phyloP scores from a whole-genome alignment of 352 stramenopile genomes.

The Phytophthora syringae region DNA sequence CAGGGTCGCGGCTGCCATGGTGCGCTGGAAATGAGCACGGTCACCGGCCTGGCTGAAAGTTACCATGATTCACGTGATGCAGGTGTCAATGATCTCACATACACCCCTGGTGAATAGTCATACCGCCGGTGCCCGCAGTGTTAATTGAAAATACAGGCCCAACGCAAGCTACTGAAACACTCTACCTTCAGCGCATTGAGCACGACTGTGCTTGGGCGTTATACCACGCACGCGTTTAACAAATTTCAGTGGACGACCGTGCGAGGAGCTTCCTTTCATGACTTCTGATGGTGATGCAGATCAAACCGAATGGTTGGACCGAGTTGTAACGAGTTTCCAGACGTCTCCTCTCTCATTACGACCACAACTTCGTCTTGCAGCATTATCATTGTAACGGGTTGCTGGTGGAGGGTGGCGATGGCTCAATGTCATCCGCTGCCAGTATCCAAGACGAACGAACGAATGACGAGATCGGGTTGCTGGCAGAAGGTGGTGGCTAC shows the following conservation, averaged over 20 bases:
- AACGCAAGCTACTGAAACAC: too few relatives aligned
- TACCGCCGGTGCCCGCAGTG: slow-evolving; percentile 61
- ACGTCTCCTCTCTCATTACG: slow-evolving; percentile 12
- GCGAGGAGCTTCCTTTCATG: slow-evolving; percentile 28
- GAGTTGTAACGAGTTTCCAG: slow-evolving; percentile 18
- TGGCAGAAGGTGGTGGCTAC: too few relatives aligned
- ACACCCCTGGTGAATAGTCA: slow-evolving; percentile 86
- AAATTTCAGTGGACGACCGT: slow-evolving; percentile 30
- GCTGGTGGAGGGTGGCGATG: too few relatives aligned
- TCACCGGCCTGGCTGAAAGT: slow-evolving; percentile 89
- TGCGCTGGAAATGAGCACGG: slow-evolving; percentile 65
- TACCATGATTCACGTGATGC: slow-evolving; percentile 92
- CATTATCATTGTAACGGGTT: too few relatives aligned
- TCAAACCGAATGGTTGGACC: slow-evolving; percentile 7
- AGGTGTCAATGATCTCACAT: slow-evolving; percentile 91
- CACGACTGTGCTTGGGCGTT: too few relatives aligned
- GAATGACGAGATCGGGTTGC: too few relatives aligned
- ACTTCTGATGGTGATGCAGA: slow-evolving; percentile 15
- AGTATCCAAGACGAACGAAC: too few relatives aligned
- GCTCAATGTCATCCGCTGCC: too few relatives aligned
- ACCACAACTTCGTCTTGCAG: slow-evolving; percentile 25
- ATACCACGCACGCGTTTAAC: too few relatives aligned
- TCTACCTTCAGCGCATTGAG: too few relatives aligned
- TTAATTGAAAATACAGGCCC: too few relatives aligned
- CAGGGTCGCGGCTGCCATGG: slow-evolving; percentile 60